Base-by-base conservation (phyloP, 2,329 filamentous ascomycete genomes). In the Metarhizium rileyi region DNA sequence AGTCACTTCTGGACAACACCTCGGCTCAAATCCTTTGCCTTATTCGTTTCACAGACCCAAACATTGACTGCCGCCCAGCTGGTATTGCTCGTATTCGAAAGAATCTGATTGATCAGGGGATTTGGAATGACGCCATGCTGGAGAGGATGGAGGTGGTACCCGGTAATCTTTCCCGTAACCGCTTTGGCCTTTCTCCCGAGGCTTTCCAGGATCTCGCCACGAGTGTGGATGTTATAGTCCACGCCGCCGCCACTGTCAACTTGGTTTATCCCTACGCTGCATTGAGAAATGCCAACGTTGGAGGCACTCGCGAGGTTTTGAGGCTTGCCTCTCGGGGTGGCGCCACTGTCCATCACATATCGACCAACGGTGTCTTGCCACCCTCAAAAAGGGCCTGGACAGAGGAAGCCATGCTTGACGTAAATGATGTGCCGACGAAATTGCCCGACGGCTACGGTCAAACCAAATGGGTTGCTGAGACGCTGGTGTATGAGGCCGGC, bases 201-300 rank as follows among this genome's bases (percentile, higher is more conserved):
- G 73, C 70, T 0, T 90, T 88, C 56, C 75, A 83, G 23, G 74
- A 81, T 26, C 72, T 90, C 7, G 82, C 81, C 1, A 65, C 70
- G 10, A 77, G 81, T 6, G 74, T 87, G 1, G 74, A 90, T 53
- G 86, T 89, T 33, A 84, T 91, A 50, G 73, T 90, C 1, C 87
- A 91, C 61, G 83, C 86, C 33, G 87, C 81, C 25, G 87, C 87
- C 5, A 86, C 83, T 1, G 87, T 91, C 59, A 89, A 89, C 61
- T 70, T 91, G 45, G 85, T 91, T 0, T 90, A 91, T 56, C 86
- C 87, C 0, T 90, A 90, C 56, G 87, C 86, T 40, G 84, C 86
- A 0, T 70, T 91, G 56, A 77, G 86, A 48, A 79, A 76, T 46
- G 79, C 86, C 50, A 91, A 91, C 56, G 83, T 91, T 2, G 80